These are phyloP conservation scores for Beauveria bassiana DNA, from an alignment of 2,329 filamentous ascomycete species.

Conservation along the genomic window DNA sequence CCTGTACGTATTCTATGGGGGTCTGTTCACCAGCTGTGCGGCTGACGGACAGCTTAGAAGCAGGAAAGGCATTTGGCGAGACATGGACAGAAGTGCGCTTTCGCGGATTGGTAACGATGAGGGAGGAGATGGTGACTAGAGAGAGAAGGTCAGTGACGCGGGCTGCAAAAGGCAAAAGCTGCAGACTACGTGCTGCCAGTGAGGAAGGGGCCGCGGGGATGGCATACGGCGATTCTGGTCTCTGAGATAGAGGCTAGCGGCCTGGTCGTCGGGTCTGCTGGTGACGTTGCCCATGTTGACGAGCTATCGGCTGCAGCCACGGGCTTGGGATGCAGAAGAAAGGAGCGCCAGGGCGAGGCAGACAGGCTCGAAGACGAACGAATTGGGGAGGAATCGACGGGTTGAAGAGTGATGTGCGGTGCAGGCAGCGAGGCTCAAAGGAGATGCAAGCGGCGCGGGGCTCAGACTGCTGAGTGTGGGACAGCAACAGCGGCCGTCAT, in stretches of 20 bases:
- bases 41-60: slow-evolving; percentile 65
- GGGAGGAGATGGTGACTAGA: slow-evolving; percentile 77
- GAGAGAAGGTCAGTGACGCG: slow-evolving; percentile 5
- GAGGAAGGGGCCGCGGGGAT: slow-evolving; percentile 17
- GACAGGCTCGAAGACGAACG: background rate
- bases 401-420: background rate
- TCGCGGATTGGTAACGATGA: slow-evolving; percentile 72
- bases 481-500: slow-evolving; percentile 17
- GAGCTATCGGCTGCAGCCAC: slow-evolving; percentile 6
- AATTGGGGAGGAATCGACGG: background rate
- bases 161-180: background rate
- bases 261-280: slow-evolving; percentile 75
- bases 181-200: slow-evolving; percentile 7
- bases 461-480: slow-evolving; percentile 19
- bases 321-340: background rate
- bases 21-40: slow-evolving; percentile 65
- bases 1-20: slow-evolving; percentile 87
- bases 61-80: slow-evolving; percentile 80
- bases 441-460: slow-evolving; percentile 18
- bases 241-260: slow-evolving; percentile 70
- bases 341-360: background rate
- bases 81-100: slow-evolving; percentile 71
- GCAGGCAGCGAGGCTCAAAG: background rate
- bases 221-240: slow-evolving; percentile 84
- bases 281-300: slow-evolving; percentile 82